Evolutionary conservation across 371 early-diverging fungal species (phyloP).

Genomic region (Mortierella sp.): DNA sequence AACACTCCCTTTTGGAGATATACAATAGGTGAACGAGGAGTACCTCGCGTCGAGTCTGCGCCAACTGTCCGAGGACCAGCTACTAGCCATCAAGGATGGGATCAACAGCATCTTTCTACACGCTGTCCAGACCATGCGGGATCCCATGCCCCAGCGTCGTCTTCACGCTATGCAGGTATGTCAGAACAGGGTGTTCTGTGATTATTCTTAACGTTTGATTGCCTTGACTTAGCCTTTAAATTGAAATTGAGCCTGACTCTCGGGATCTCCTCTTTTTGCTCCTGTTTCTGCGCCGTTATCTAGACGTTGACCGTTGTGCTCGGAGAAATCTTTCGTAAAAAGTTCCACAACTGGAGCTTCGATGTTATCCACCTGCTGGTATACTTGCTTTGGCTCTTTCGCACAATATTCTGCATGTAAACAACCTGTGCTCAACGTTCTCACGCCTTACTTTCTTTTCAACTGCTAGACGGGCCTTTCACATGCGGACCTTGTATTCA

Average conservation of each 20-base stretch:
- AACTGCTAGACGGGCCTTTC: slow-evolving; percentile 60
- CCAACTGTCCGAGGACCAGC: slow-evolving; percentile 60
- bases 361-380: slow-evolving; percentile 67
- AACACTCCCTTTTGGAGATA: neutral
- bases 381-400: neutral
- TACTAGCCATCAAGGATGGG: slow-evolving; percentile 58
- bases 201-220: neutral
- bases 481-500: slow-evolving; percentile 65
- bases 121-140: slow-evolving; percentile 51
- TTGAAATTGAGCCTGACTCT: neutral
- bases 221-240: neutral
- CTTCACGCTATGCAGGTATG: slow-evolving; percentile 56
- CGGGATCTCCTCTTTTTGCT: neutral
- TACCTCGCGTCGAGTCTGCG: slow-evolving; percentile 58
- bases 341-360: slow-evolving; percentile 65
- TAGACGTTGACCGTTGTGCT: slow-evolving; percentile 61
- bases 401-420: too few species aligned
- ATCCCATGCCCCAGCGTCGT: slow-evolving; percentile 43
- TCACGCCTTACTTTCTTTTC: neutral
- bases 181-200: neutral
- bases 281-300: neutral
- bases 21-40: slow-evolving; percentile 59
- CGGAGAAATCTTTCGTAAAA: slow-evolving; percentile 65
- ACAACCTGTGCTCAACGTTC: neutral
- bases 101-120: slow-evolving; percentile 60